Evolutionary conservation across 257 asterid species (phyloP).

Genomic region (Paraleonurus japonicus): DNA sequence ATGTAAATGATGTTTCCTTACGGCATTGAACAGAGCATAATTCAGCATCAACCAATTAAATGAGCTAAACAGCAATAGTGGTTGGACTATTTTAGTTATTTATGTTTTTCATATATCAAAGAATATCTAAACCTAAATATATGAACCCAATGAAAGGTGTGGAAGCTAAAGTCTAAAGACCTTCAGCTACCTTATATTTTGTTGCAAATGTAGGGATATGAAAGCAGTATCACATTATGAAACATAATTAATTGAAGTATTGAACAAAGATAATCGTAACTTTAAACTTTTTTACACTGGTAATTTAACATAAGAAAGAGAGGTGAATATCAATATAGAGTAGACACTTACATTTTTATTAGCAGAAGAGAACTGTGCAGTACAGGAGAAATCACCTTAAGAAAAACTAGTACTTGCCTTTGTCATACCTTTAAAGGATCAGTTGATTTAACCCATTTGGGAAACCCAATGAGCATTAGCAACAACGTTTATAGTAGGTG

Average conservation of each 20-base stretch:
- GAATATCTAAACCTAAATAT: neutral
- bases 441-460: neutral
- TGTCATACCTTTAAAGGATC: neutral
- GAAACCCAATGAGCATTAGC: neutral
- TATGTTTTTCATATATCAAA: neutral
- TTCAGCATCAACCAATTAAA: constrained; percentile 4
- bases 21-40: neutral
- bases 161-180: neutral
- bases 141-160: neutral
- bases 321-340: neutral
- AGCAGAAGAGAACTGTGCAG: neutral
- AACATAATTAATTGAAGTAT: neutral
- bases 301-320: neutral
- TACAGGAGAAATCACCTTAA: neutral
- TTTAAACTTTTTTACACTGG: neutral
- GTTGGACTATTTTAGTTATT: neutral
- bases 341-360: neutral
- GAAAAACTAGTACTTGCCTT: neutral
- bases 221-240: neutral
- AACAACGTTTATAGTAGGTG: neutral
- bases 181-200: neutral
- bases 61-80: neutral
- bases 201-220: neutral
- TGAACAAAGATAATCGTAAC: neutral
- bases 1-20: neutral